A percentile compares a stretch with the other conserved stretches of the same genome.
Conservation (phyloP, 2,329 filamentous ascomycete species). For the Fusarium anthophilum region DNA sequence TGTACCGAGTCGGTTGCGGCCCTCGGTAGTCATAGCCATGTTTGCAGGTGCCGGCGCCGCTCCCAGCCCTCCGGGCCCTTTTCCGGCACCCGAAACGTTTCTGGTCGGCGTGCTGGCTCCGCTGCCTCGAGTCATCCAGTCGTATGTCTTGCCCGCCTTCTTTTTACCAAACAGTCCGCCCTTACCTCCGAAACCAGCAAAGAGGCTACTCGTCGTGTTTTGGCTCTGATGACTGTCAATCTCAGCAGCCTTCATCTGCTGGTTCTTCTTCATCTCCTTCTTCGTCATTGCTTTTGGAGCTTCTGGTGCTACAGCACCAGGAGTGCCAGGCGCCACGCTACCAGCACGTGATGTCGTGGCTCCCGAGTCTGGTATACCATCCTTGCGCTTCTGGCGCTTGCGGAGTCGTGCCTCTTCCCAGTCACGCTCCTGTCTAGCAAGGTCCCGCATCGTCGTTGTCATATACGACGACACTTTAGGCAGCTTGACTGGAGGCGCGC, state of each 20-base stretch:
- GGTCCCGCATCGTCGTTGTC: constrained; percentile 65
- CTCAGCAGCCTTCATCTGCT: constrained; percentile 80
- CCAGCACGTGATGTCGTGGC: constrained; percentile 61
- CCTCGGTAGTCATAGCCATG: constrained; percentile 63
- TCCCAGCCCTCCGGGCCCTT: constrained; percentile 45
- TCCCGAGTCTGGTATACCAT: constrained; percentile 63
- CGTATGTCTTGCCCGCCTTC: constrained; percentile 73
- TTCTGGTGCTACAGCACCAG: constrained; percentile 71
- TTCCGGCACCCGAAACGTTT: constrained; percentile 46
- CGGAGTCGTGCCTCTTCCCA: constrained; percentile 76
- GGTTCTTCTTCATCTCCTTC: constrained; percentile 82
- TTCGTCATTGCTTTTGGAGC: constrained; percentile 79
- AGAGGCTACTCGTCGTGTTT: constrained; percentile 83
- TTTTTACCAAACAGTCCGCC: constrained; percentile 66
- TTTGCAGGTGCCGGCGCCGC: constrained; percentile 45
- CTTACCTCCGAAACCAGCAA: constrained; percentile 70
- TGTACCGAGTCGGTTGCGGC: constrained; percentile 72
- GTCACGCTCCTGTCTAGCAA: constrained; percentile 73
- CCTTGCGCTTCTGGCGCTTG: constrained; percentile 72
- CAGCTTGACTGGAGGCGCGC: constrained; percentile 58
- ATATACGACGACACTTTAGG: constrained; percentile 61
- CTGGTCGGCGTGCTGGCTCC: constrained; percentile 62
- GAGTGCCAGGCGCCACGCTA: constrained; percentile 67
- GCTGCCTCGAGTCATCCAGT: constrained; percentile 75
- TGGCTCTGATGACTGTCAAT: constrained; percentile 82